These are phyloP conservation scores for Rhytidhysteron rufulum DNA, from an alignment of 2,329 filamentous ascomycete species.

Conservation along the genomic window DNA sequence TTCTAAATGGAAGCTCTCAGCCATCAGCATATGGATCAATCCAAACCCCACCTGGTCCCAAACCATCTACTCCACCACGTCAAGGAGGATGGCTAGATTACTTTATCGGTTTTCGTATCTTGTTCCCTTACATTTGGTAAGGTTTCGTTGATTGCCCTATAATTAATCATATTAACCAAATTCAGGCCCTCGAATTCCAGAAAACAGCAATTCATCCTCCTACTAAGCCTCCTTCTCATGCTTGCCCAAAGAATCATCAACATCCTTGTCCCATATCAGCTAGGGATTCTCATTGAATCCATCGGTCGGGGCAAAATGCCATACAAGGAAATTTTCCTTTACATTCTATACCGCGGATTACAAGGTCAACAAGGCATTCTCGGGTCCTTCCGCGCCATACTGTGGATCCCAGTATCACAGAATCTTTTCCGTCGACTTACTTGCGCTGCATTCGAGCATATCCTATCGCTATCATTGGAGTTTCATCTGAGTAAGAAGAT, in stretches of 20 bases:
- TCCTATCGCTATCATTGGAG: conserved; percentile 46
- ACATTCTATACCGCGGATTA: conserved; percentile 43
- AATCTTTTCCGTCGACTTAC: conserved; percentile 43
- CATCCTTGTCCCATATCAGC: conserved; percentile 41
- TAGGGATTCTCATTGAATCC: conserved; percentile 40
- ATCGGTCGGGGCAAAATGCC: conserved; percentile 42
- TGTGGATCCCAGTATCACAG: conserved; percentile 50
- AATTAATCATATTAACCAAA: too few species aligned
- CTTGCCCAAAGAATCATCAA: conserved; percentile 44
- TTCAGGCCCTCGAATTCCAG: conserved; percentile 45
- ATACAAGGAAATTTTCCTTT: conserved; percentile 42
- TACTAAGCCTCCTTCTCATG: conserved; percentile 42
- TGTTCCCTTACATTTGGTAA: conserved; percentile 50
- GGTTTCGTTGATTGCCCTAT: too few species aligned
- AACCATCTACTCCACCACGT: too few species aligned
- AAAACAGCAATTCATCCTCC: conserved; percentile 39
- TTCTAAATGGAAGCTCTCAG: too few species aligned
- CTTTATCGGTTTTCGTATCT: conserved; percentile 42
- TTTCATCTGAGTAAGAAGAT: conserved; percentile 51
- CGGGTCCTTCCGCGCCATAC: conserved; percentile 40
- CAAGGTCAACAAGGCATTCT: conserved; percentile 47
- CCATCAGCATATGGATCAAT: too few species aligned
- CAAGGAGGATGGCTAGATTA: conserved; percentile 46
- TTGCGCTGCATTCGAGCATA: conserved; percentile 46
- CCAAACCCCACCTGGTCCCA: too few species aligned